Base-by-base conservation (phyloP, 1,284 basidiomycete species). In the Marasmius oreades region DNA sequence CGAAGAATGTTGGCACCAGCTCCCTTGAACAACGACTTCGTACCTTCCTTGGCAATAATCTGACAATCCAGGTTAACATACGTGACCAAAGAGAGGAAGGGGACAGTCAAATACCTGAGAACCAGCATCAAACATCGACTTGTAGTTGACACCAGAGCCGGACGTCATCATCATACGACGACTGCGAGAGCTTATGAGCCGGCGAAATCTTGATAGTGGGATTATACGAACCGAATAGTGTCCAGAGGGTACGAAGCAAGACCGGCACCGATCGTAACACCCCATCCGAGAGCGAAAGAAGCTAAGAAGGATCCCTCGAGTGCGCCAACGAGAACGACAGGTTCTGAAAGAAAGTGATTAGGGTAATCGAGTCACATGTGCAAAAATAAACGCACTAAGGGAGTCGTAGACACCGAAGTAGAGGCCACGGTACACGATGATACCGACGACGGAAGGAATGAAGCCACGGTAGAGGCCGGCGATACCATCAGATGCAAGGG, bases 141-240 rank as follows among this genome's bases (percentile, higher is more conserved):
- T 93, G 85, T 94, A 94, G 82, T 94, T 90, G 57, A 86, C 82
- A 67, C 82, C 81, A 65, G 84, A 85, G 63, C 90, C 91, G 26
- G 92, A 93, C 39, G 92, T 94, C 92, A 93, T 93, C 92, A 94
- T 93, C 92, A 93, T 93, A 64, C 92, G 91, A 88, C 92, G 91
- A 88, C 92, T 89, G 53, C 5, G 55, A 16, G 18, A 22, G 63
- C 58, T 53, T 63, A 64, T 46, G 63, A 63, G 64, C 57, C 58
- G 59, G 67, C 62, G 47, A 56, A 64, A 46, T 10, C 42, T 34
- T 52, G 5, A 26, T 24, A 10, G n/a, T 37, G 18, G 24, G 47
- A 55, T 50, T 45, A 8, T 52, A 78, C 84, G 55, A 66, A 90
- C 88, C 87, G 90, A 69, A 94, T 94, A 63, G 93, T 95, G 75